Base-by-base conservation (phyloP, 352 stramenopile species). In the Globisporangium lucens region DNA sequence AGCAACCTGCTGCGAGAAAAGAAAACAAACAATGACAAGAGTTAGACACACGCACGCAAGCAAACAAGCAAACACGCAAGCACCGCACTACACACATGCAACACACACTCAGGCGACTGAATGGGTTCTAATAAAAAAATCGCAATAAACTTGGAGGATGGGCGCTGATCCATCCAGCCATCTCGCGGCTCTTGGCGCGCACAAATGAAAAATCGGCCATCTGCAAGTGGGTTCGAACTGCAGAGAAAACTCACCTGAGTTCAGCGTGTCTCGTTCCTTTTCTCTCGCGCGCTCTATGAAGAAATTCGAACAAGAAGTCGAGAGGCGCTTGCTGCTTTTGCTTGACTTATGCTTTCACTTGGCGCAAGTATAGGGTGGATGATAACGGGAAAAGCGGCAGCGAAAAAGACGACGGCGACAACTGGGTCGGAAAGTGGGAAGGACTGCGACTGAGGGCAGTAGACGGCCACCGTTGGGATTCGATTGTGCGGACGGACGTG, bases 151-250 rank as follows among this genome's bases (percentile, higher is more conserved):
- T 30, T 30, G 20, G 35, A 41, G 33, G 56, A 61, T 61, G 22
- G n/a, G 46, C 60, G 4, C 6, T 38, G 33, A 43, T 43, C 38
- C 12, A 43, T 43, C 30, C 30, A 35, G 2, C 30, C 5, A 2
- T n/a, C 7, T 61, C 60, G 60, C 60, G 46, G 46, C 60, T 27
- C 46, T 65, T 65, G 29, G 60, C 12, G 60, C 3, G 60, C 60
- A 65, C 17, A 46, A 56, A 29, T 8, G 56, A 65, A 57, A 65
- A 65, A 57, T 65, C 60, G 59, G 43, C 27, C 60, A 58, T 30
- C 36, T 30, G 43, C 43, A 65, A 30, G 43, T 65, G 60, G 60
- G 60, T 65, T 49, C 56, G 49, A 27, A 61, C 30, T 33, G 43
- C 20, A 51, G 20, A 51, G 20, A 61, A 33, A 33, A 61, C 55